Base-by-base conservation (phyloP, 257 asterid species). In the Mentha longifolia region DNA sequence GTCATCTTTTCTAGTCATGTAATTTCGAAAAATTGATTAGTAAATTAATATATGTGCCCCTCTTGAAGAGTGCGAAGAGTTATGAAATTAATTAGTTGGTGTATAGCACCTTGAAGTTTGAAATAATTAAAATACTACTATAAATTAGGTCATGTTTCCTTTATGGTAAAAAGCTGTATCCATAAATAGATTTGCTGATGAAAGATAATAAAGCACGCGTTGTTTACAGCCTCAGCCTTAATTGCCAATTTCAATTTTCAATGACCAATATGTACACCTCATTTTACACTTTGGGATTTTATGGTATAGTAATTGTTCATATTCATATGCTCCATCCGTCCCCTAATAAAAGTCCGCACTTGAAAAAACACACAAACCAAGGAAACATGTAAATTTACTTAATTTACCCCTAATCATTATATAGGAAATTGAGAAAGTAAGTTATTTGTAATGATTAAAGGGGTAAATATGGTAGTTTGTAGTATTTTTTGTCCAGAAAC, bases 111-210 rank as follows among this genome's bases (percentile, higher is more conserved):
- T 13, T 42, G 10, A 56, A 56, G 17, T 56, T 41, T 12, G 19
- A 68, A 41, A 55, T 35, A 22, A 22, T 22, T 22, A 68, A 54
- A 17, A 51, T 1, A 19, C 7, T 4, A 31, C 7, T 41, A 35
- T 46, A 11, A 49, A 35, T 71, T 49, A 61, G 70, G 54, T 41
- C 54, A 61, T 49, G 55, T 56, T 65, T 73, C 51, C 50, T 73
- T 28, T 42, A 41, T 73, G 72, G 60, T 17, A 16, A 37, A 43
- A 64, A 63, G 17, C 43, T 11, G 68, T 65, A 57, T 46, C 61
- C 42, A 74, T 74, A 57, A 42, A 12, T 65, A 13, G 68, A 74
- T 65, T 17, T 74, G 78, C 61, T 65, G 78, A 65, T 65, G 43
- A 74, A 31, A 33, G 31, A 65, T 56, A 22, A n/a, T n/a, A n/a